These are phyloP conservation scores for Amanita thiersii DNA, from an alignment of 768 basidiomycete genomes.

Conservation along the genomic window DNA sequence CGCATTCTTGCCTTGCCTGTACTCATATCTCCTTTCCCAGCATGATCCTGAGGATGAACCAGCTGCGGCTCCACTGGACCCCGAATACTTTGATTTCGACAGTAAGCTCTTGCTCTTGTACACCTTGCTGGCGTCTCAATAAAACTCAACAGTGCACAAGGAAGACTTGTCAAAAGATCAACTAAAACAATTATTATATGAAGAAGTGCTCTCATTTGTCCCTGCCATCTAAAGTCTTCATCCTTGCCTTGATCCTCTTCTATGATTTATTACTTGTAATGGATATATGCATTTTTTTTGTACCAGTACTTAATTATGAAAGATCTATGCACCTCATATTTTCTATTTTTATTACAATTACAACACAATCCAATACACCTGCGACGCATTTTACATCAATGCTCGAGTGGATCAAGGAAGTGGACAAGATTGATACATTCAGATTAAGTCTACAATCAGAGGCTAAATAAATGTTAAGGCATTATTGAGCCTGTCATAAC, in stretches of 20 bases:
- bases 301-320: not conserved
- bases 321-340: not conserved
- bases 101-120: constrained; percentile 35
- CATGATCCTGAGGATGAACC: constrained; percentile 92
- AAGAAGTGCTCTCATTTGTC: constrained; percentile 16
- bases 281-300: not conserved
- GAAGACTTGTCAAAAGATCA: constrained; percentile 72
- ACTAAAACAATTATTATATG: constrained; percentile 41
- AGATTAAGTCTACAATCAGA: not conserved
- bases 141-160: constrained; percentile 49
- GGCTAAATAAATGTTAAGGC: not conserved
- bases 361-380: not conserved
- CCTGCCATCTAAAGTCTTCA: constrained; percentile 47
- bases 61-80: constrained; percentile 65
- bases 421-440: not conserved
- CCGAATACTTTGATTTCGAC: constrained; percentile 89
- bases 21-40: constrained; percentile 22
- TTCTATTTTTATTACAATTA: not conserved
- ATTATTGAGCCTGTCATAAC: not conserved
- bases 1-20: constrained; percentile 1
- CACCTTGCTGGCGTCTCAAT: not conserved
- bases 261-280: not conserved
- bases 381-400: not conserved
- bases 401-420: not conserved
- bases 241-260: not conserved